Conservation (phyloP, 2,329 filamentous ascomycete genomes). For the Aspergillus viridinutans region DNA sequence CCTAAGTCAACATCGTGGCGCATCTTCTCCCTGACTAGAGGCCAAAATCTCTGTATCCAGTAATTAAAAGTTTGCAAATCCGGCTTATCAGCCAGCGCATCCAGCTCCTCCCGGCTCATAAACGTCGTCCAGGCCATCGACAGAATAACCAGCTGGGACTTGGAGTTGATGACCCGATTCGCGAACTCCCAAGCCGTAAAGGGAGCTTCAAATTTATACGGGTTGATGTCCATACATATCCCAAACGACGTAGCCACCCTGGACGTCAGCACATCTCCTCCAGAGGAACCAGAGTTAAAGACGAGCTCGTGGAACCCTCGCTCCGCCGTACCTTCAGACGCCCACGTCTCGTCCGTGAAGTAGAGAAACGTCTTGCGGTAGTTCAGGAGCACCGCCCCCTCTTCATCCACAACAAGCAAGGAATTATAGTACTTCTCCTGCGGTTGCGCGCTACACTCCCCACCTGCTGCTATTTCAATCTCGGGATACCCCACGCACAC, state of each 20-base stretch:
- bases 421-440: constrained; percentile 52
- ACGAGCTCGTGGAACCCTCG: constrained; percentile 28
- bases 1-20: constrained; percentile 18
- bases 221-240: constrained; percentile 58
- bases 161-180: constrained; percentile 46
- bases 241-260: constrained; percentile 42
- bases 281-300: constrained; percentile 6
- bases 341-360: constrained; percentile 65
- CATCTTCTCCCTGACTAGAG: constrained; percentile 39
- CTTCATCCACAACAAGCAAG: constrained; percentile 53
- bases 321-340: constrained; percentile 46
- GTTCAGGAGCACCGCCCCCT: constrained; percentile 52
- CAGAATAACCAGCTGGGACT: constrained; percentile 52
- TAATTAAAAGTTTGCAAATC: constrained; percentile 60
- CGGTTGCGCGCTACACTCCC: background rate
- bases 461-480: constrained; percentile 20
- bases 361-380: constrained; percentile 64
- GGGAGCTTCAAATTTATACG: constrained; percentile 56
- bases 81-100: constrained; percentile 40
- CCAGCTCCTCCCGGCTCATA: constrained; percentile 47
- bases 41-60: constrained; percentile 59
- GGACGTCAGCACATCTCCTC: background rate
- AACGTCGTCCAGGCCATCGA: constrained; percentile 62
- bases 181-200: constrained; percentile 60
- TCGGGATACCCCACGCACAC: constrained; percentile 65